Conservation (phyloP, 305 asterid species). For the Solanum chacoense region DNA sequence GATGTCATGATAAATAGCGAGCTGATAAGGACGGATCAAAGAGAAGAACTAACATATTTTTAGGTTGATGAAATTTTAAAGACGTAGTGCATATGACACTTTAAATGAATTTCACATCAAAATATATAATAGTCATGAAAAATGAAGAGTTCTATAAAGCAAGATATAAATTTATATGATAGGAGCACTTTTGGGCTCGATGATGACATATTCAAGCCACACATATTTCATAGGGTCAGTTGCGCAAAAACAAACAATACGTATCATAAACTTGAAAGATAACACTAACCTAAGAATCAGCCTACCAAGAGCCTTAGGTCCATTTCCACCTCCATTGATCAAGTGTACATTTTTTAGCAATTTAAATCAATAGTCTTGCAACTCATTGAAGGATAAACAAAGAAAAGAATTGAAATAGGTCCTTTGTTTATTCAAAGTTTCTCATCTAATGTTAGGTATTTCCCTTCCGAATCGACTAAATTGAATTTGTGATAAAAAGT, state of each 20-base stretch:
- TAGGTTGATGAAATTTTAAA: neutral
- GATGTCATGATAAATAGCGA: too few species aligned
- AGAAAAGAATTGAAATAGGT: neutral
- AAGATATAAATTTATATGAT: neutral
- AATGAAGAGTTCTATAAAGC: neutral
- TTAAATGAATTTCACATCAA: neutral
- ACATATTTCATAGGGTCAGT: neutral
- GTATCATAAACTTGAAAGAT: neutral
- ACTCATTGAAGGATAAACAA: neutral
- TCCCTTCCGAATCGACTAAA: neutral
- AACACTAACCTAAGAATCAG: neutral
- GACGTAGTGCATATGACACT: accelerated
- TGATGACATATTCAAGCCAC: neutral
- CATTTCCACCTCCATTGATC: neutral
- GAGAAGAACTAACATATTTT: neutral
- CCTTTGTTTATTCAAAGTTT: neutral
- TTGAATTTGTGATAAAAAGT: neutral
- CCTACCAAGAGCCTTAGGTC: neutral
- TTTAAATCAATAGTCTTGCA: neutral
- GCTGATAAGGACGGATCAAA: neutral
- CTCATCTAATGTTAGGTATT: neutral
- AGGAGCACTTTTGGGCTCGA: accelerated
- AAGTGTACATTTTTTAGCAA: neutral
- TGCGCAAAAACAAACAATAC: neutral
- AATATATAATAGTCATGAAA: neutral